Conservation (phyloP, 2,329 filamentous ascomycete genomes). For the Thelonectria olida region DNA sequence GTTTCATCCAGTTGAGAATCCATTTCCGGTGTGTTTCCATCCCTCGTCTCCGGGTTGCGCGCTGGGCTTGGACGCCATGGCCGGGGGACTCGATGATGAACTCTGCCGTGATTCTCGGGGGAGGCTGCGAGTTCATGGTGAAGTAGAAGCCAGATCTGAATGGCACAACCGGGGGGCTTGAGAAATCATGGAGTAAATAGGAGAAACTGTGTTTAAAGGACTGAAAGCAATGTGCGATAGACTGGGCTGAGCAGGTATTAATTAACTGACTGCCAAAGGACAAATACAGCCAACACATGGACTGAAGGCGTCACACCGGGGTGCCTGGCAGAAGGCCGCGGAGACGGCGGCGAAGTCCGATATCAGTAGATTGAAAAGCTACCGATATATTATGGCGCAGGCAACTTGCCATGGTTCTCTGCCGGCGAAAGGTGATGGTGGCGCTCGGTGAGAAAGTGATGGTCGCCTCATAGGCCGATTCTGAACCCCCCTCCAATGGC, state of each 20-base stretch:
- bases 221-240: neutral
- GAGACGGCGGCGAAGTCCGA: slow-evolving; percentile 13
- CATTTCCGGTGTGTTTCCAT: slow-evolving; percentile 39
- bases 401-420: slow-evolving; percentile 33
- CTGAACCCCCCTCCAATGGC: slow-evolving; percentile 29
- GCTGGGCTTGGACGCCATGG: slow-evolving; percentile 33
- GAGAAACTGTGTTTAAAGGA: neutral
- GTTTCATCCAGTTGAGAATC: slow-evolving; percentile 38
- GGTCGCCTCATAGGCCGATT: slow-evolving; percentile 23
- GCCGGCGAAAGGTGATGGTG: slow-evolving; percentile 37
- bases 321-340: slow-evolving; percentile 3
- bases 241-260: slow-evolving; percentile 2
- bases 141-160: slow-evolving; percentile 11
- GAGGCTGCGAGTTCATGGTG: slow-evolving; percentile 32
- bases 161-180: slow-evolving; percentile 15
- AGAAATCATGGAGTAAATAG: slow-evolving; percentile 6
- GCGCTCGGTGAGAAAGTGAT: slow-evolving; percentile 30
- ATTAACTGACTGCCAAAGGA: slow-evolving; percentile 1
- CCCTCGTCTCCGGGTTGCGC: slow-evolving; percentile 35
- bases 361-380: neutral
- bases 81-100: slow-evolving; percentile 39
- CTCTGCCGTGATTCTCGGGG: slow-evolving; percentile 33
- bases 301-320: slow-evolving; percentile 16
- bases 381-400: slow-evolving; percentile 12
- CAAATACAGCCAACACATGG: neutral